These are phyloP conservation scores for Taxawa tesnikishii DNA, from an alignment of 2,329 filamentous ascomycete species.

Conservation along the genomic window DNA sequence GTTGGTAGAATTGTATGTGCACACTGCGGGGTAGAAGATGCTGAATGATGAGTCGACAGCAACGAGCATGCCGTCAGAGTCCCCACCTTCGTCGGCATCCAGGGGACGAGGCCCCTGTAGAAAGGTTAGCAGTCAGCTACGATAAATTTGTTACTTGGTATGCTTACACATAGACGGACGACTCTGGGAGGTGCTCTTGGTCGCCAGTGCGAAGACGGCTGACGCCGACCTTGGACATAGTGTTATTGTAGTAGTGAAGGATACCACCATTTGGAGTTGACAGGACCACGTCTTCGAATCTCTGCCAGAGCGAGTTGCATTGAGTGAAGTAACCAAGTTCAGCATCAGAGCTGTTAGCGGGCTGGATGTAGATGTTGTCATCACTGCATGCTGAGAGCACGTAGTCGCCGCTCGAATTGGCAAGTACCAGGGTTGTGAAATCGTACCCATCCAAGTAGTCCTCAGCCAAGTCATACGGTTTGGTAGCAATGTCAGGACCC, in stretches of 20 bases:
- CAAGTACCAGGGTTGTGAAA: constrained; percentile 8
- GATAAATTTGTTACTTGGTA: no score
- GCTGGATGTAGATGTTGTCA: constrained; percentile 22
- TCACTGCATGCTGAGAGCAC: constrained; percentile 21
- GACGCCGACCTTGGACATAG: constrained; percentile 20
- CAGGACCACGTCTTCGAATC: constrained; percentile 1
- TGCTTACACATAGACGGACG: constrained; percentile 4
- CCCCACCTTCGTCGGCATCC: not conserved
- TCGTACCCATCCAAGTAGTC: constrained; percentile 3
- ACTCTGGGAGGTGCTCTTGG: constrained; percentile 3
- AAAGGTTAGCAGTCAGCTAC: constrained; percentile 3
- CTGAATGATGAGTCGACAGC: constrained; percentile 2
- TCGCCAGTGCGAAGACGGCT: constrained; percentile 17
- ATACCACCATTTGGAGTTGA: constrained; percentile 4
- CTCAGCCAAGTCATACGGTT: constrained; percentile 10
- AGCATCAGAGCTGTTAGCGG: constrained; percentile 8
- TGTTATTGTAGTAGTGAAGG: constrained; percentile 23
- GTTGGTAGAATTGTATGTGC: constrained; percentile 13
- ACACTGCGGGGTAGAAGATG: constrained; percentile 18
- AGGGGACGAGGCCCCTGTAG: constrained; percentile 1
- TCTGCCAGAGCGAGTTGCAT: constrained; percentile 10
- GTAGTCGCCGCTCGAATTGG: constrained; percentile 10
- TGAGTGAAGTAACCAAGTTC: constrained; percentile 2
- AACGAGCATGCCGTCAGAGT: not conserved
- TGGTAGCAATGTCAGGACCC: constrained; percentile 11